A percentile compares a stretch with the other conserved stretches of the same genome.
phyloP scores from a whole-genome alignment of 2,329 filamentous ascomycete species.

The Hyphodiscus sp. region DNA sequence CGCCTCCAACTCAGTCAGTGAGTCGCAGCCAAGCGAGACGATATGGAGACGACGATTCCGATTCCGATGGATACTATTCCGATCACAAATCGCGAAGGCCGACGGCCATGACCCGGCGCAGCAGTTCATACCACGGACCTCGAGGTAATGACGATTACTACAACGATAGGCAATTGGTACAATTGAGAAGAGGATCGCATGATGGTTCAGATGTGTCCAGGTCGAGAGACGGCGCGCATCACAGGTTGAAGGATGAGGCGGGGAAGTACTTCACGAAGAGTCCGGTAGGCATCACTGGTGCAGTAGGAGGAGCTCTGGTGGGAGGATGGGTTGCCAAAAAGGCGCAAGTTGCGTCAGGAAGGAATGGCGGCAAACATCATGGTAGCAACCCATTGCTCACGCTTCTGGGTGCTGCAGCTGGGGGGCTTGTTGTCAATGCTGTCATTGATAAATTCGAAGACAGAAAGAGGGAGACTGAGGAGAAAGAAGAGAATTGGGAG shows the following conservation, averaged over 20 bases:
- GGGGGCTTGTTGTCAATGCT: constrained; percentile 23
- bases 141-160: not conserved
- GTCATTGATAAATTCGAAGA: constrained; percentile 21
- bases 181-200: not conserved
- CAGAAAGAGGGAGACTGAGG: constrained; percentile 9
- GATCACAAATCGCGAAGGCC: constrained; percentile 7
- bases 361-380: constrained; percentile 8
- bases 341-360: constrained; percentile 15
- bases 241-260: constrained; percentile 21
- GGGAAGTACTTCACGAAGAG: constrained; percentile 17
- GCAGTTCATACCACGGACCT: constrained; percentile 13
- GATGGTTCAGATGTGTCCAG: not conserved
- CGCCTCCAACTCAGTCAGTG: not conserved
- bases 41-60: not conserved
- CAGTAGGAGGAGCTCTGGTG: constrained; percentile 20
- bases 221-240: constrained; percentile 12
- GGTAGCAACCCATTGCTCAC: constrained; percentile 16
- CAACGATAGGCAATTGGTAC: not conserved
- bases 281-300: constrained; percentile 14
- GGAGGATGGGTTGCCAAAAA: constrained; percentile 25
- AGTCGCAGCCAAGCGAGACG: not conserved
- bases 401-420: constrained; percentile 23
- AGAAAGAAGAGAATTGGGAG: constrained; percentile 14
- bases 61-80: constrained; percentile 10
- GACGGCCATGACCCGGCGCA: constrained; percentile 7